Evolutionary conservation across 495 filamentous ascomycete species (phyloP).

Genomic region (Friedmanniomyces endolithicus): DNA sequence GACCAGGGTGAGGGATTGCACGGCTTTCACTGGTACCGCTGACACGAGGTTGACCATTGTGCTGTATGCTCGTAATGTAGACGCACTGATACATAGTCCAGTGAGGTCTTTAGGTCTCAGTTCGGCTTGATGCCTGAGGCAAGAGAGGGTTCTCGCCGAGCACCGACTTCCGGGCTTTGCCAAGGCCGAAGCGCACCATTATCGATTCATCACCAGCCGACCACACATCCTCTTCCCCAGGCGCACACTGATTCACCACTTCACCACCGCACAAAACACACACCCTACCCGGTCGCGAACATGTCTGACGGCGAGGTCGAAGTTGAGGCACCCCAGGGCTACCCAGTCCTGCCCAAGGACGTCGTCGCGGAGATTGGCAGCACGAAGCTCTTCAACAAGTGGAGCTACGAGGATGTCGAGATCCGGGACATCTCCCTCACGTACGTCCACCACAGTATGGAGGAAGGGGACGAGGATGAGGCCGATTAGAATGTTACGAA

Average conservation of each 20-base stretch:
- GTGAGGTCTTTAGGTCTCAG: no score
- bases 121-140: no score
- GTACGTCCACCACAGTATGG: slow-evolving; percentile 45
- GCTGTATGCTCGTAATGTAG: no score
- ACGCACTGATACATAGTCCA: no score
- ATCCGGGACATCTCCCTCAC: slow-evolving; percentile 98
- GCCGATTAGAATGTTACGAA: not conserved
- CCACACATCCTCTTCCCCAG: not conserved
- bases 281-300: slow-evolving; percentile 5
- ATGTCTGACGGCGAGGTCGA: slow-evolving; percentile 24
- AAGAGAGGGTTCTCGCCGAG: no score
- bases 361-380: slow-evolving; percentile 77
- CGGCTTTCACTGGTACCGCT: no score
- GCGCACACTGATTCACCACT: not conserved
- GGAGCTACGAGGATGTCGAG: slow-evolving; percentile 98
- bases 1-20: no score
- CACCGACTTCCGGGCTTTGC: not conserved
- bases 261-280: not conserved
- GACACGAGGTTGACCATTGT: no score
- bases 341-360: slow-evolving; percentile 83
- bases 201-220: not conserved
- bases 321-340: slow-evolving; percentile 18
- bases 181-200: not conserved
- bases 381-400: slow-evolving; percentile 96
- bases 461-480: not conserved